These are phyloP conservation scores for Fistulina hepatica DNA, from an alignment of 1,284 basidiomycete species.

Conservation along the genomic window DNA sequence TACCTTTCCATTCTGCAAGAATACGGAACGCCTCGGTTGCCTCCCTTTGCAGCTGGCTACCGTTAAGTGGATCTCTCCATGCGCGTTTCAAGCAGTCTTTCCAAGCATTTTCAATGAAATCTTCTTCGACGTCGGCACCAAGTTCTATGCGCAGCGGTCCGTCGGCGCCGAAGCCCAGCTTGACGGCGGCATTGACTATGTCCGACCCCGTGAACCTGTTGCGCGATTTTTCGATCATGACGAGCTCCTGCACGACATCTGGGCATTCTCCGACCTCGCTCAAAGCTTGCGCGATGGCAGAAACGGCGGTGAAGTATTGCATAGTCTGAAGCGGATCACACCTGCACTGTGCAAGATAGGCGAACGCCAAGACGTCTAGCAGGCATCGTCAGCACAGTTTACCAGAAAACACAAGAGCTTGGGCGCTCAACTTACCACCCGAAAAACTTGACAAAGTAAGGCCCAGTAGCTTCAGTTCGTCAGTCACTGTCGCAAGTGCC, in stretches of 20 bases:
- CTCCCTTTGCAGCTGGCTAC: conserved; percentile 33
- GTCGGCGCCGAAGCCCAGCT: conserved; percentile 58
- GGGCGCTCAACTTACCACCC: conserved; percentile 32
- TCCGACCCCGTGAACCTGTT: conserved; percentile 52
- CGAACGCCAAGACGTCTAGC: conserved; percentile 60
- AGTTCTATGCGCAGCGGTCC: conserved; percentile 50
- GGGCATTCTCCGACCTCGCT: conserved; percentile 33
- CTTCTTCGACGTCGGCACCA: conserved; percentile 54
- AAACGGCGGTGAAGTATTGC: conserved; percentile 49
- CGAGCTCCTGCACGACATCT: conserved; percentile 26
- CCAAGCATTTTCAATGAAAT: conserved; percentile 61
- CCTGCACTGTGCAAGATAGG: conserved; percentile 66
- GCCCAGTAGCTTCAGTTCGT: conserved; percentile 40
- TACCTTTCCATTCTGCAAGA: conserved; percentile 50
- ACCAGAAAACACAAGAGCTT: conserved; percentile 5
- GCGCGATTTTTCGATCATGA: conserved; percentile 49
- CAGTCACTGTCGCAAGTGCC: conserved; percentile 17
- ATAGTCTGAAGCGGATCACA: conserved; percentile 58
- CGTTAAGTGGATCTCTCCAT: conserved; percentile 41
- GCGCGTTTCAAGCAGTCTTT: conserved; percentile 48
- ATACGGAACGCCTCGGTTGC: conserved; percentile 57
- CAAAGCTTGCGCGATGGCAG: conserved; percentile 38
- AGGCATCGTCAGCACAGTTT: conserved; percentile 6
- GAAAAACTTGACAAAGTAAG: conserved; percentile 56
- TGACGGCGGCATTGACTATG: conserved; percentile 29